These are phyloP conservation scores for Ophiostoma angusticollis DNA, from an alignment of 2,329 filamentous ascomycete species.

Conservation along the genomic window DNA sequence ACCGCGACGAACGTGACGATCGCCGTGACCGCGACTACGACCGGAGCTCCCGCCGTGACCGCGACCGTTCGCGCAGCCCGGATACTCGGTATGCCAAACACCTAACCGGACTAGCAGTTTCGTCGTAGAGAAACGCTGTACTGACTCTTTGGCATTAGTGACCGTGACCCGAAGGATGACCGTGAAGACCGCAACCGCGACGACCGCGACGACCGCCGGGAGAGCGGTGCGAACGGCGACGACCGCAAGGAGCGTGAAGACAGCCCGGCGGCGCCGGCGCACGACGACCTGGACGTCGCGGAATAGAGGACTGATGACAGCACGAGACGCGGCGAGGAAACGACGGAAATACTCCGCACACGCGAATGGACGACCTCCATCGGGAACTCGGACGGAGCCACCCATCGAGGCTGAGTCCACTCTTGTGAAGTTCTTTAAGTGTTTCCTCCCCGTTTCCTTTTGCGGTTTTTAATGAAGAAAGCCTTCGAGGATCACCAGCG, in stretches of 20 bases:
- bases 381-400: not conserved
- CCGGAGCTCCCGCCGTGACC: constrained; percentile 54
- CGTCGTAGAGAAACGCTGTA: no score
- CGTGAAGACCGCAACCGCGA: constrained; percentile 57
- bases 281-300: constrained; percentile 92
- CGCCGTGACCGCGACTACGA: constrained; percentile 63
- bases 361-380: not conserved
- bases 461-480: no score
- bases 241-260: constrained; percentile 61
- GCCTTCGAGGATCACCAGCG: no score
- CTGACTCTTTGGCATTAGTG: no score
- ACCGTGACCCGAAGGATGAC: constrained; percentile 35
- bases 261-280: constrained; percentile 66
- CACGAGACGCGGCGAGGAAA: not conserved
- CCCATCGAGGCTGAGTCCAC: not conserved
- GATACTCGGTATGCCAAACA: constrained; percentile 38
- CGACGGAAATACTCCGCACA: not conserved
- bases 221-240: constrained; percentile 70
- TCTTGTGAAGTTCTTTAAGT: not conserved
- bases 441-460: not conserved
- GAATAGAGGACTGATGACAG: constrained; percentile 37
- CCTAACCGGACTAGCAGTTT: constrained; percentile 21
- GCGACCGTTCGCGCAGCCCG: constrained; percentile 63
- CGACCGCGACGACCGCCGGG: constrained; percentile 54
- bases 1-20: constrained; percentile 70